Evolutionary conservation across 352 stramenopile species (phyloP), one percentile per base, ranked within the genome.

Genomic region (Pythium graminicola): DNA sequence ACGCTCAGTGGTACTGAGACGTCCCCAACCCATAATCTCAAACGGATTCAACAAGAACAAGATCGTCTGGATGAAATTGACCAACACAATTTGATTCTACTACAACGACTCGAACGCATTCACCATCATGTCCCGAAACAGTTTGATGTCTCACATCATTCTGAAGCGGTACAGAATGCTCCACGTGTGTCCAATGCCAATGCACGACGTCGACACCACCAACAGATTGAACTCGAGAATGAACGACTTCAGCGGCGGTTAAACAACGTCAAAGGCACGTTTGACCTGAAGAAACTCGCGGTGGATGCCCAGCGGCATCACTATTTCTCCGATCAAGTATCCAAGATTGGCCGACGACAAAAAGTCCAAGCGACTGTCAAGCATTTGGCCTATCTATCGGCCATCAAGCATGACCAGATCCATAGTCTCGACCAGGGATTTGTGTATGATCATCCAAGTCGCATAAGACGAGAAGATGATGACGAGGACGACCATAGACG

Each of bases 81-180:
- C 5, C 64, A 78, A 27, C 60, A 81, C 45, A 87, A 87, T 28
- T 45, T 70, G 28, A 54, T 77, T 0, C 39, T 87, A 19, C 52
- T 87, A 6, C 28, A 69, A 20, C 62, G 62, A 2, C 65, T 87
- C 14, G 76, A 85, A 52, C 63, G 61, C 6, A 85, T 85, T 42
- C 76, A 85, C 45, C 41, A 64, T 27, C 64, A 75, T 24, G 6
- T 83, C 0, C 76, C 73, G 11, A 81, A 80, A 53, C 67, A 76
- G 33, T 85, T 80, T 28, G 76, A 87, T 28, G 57, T 85, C 28
- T 85, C 72, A 4, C 76, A 83, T 38, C 69, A 81, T 31, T 64
- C 54, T 0, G 62, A 78, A 6, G 65, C 68, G 10, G 54, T 80
- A 19, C 53, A 73, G 17, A 72, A 66, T 24, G 70, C 68, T 3